A percentile compares a stretch with the other conserved stretches of the same genome.
These are phyloP conservation scores for Eudorina sp. DNA, from an alignment of 139 green algal species.

Conservation along the genomic window DNA sequence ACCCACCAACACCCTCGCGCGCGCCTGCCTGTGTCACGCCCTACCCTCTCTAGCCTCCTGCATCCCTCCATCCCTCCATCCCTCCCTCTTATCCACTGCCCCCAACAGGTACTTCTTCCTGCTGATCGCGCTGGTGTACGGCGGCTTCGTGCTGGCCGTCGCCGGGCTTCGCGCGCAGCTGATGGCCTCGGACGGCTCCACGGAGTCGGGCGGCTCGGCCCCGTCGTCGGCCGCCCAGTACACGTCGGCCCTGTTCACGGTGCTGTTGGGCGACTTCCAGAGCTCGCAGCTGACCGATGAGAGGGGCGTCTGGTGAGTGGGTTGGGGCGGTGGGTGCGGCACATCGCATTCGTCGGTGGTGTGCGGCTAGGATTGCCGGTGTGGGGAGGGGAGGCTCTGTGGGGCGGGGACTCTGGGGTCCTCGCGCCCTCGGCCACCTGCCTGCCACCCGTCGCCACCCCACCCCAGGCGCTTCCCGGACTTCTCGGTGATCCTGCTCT, in stretches of 20 bases:
- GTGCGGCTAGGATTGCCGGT: too few relatives aligned
- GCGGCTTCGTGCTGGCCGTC: slow-evolving; percentile 33
- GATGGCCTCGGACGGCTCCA: not conserved
- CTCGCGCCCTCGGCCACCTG: not conserved
- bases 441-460: too few relatives aligned
- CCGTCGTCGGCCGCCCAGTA: too few relatives aligned
- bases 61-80: too few relatives aligned
- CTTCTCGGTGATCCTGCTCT: not conserved
- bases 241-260: slow-evolving; percentile 13
- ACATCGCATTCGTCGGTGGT: too few relatives aligned
- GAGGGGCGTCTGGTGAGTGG: slow-evolving; percentile 5
- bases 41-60: too few relatives aligned
- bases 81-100: not conserved
- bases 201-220: too few relatives aligned
- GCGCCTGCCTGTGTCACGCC: too few relatives aligned
- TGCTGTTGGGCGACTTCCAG: slow-evolving; percentile 42
- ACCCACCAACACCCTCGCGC: too few relatives aligned
- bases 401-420: too few relatives aligned
- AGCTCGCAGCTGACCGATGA: not conserved
- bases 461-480: not conserved
- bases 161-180: not conserved
- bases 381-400: too few relatives aligned
- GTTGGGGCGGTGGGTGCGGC: not conserved
- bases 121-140: slow-evolving; percentile 33
- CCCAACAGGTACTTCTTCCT: slow-evolving; percentile 36